A percentile compares a stretch with the other conserved stretches of the same genome.
Evolutionary conservation across 371 early-diverging fungal genomes (phyloP).

Genomic region (Coemansia sp.): DNA sequence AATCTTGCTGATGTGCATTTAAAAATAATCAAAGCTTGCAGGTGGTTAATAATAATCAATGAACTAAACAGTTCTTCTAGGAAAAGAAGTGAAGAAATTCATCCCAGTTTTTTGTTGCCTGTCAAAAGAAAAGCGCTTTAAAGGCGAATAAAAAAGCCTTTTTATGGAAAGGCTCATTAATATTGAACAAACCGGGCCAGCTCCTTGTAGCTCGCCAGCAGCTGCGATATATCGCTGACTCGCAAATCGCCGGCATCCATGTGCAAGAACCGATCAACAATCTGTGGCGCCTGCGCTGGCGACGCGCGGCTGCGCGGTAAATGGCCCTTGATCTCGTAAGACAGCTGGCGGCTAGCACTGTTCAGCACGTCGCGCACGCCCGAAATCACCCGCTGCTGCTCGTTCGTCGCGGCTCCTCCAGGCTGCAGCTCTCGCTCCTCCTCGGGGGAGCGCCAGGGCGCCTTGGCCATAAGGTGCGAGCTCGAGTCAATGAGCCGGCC

Average conservation of each 20-base stretch:
- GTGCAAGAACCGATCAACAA: slow-evolving; percentile 9
- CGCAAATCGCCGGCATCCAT: slow-evolving; percentile 15
- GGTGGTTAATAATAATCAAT: too few species aligned
- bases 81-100: too few species aligned
- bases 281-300: slow-evolving; percentile 7
- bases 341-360: slow-evolving; percentile 35
- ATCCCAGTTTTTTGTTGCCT: too few species aligned
- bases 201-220: slow-evolving; percentile 42
- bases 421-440: slow-evolving; percentile 29
- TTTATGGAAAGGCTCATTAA: too few species aligned
- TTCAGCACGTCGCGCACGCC: slow-evolving; percentile 25
- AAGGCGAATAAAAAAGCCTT: too few species aligned
- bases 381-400: slow-evolving; percentile 8
- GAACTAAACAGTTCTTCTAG: too few species aligned
- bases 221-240: slow-evolving; percentile 28
- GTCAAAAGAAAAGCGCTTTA: too few species aligned
- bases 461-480: slow-evolving; percentile 23
- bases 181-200: slow-evolving; percentile 22
- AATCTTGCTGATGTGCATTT: too few species aligned
- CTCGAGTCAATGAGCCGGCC: slow-evolving; percentile 39
- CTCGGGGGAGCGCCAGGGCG: slow-evolving; percentile 23
- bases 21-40: too few species aligned
- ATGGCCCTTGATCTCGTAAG: slow-evolving; percentile 34
- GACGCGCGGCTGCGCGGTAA: slow-evolving; percentile 9
- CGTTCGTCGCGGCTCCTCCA: background rate